phyloP scores from a whole-genome alignment of 768 basidiomycete genomes.

The Tricholomella constricta region DNA sequence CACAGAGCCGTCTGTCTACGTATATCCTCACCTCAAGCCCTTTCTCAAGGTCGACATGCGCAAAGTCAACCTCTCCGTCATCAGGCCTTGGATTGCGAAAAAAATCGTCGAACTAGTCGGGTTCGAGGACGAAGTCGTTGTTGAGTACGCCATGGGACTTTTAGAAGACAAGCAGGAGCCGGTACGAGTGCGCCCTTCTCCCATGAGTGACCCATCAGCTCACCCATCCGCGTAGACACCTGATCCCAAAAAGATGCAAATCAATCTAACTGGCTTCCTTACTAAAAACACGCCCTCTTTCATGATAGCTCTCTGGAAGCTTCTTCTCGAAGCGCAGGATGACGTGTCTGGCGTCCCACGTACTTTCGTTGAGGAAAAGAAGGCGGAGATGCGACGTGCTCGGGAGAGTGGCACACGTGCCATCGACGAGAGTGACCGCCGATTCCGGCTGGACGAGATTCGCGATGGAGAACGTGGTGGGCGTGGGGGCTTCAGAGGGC shows the following conservation, averaged over 20 bases:
- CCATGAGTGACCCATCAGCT: neutral
- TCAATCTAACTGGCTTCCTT: conserved; percentile 91
- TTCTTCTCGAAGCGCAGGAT: conserved; percentile 91
- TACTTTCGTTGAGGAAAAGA: conserved; percentile 90
- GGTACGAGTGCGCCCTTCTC: conserved; percentile 45
- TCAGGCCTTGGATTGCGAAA: conserved; percentile 95
- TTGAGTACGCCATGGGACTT: conserved; percentile 95
- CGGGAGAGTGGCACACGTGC: conserved; percentile 63
- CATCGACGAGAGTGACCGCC: conserved; percentile 71
- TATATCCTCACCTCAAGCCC: neutral
- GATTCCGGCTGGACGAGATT: conserved; percentile 68
- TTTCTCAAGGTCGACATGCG: conserved; percentile 81
- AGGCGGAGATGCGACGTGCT: conserved; percentile 81
- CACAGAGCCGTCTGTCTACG: neutral
- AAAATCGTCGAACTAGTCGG: conserved; percentile 89
- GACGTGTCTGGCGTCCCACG: conserved; percentile 88
- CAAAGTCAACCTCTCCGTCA: conserved; percentile 90
- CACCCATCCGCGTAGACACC: conserved; percentile 55
- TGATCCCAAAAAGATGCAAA: conserved; percentile 95
- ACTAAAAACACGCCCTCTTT: conserved; percentile 84
- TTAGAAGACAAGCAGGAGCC: conserved; percentile 84
- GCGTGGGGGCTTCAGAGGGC: conserved; percentile 48
- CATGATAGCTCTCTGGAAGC: conserved; percentile 86
- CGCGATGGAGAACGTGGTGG: conserved; percentile 60
- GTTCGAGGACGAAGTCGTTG: conserved; percentile 95